These are phyloP conservation scores for Exutisphaerella laricina DNA, from an alignment of 2,329 filamentous ascomycete species.

Conservation along the genomic window DNA sequence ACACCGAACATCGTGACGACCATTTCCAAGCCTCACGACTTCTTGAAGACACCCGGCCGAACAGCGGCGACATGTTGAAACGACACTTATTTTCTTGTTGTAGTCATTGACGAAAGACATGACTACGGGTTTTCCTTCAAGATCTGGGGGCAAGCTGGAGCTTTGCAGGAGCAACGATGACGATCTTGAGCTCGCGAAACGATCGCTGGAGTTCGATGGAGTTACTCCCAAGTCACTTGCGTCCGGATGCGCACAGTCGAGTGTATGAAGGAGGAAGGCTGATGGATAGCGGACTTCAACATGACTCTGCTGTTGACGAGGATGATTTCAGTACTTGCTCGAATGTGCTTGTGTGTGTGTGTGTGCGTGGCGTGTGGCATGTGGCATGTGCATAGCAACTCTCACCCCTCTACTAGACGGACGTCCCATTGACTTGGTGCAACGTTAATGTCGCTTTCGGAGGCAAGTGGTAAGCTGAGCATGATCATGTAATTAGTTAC, in stretches of 20 bases:
- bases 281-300: slow-evolving; percentile 19
- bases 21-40: slow-evolving; percentile 3
- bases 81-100: slow-evolving; percentile 8
- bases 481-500: not conserved
- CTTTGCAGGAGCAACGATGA: slow-evolving; percentile 25
- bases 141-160: slow-evolving; percentile 15
- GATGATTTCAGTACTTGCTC: slow-evolving; percentile 4
- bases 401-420: slow-evolving; percentile 7
- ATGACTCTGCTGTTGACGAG: slow-evolving; percentile 8
- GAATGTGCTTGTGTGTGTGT: not conserved
- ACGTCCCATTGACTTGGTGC: slow-evolving; percentile 20
- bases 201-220: slow-evolving; percentile 28
- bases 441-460: slow-evolving; percentile 8
- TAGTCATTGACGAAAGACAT: slow-evolving; percentile 17
- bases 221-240: slow-evolving; percentile 13
- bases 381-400: not conserved
- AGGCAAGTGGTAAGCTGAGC: not conserved
- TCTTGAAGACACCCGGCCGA: slow-evolving; percentile 2
- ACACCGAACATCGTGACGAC: slow-evolving; percentile 4
- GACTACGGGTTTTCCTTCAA: slow-evolving; percentile 5
- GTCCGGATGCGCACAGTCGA: slow-evolving; percentile 1
- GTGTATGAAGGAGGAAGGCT: slow-evolving; percentile 6
- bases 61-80: slow-evolving; percentile 1
- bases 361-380: not conserved
- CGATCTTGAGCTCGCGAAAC: slow-evolving; percentile 30